Evolutionary conservation across 2,329 filamentous ascomycete genomes (phyloP).

Genomic region (Botryotinia calthae): DNA sequence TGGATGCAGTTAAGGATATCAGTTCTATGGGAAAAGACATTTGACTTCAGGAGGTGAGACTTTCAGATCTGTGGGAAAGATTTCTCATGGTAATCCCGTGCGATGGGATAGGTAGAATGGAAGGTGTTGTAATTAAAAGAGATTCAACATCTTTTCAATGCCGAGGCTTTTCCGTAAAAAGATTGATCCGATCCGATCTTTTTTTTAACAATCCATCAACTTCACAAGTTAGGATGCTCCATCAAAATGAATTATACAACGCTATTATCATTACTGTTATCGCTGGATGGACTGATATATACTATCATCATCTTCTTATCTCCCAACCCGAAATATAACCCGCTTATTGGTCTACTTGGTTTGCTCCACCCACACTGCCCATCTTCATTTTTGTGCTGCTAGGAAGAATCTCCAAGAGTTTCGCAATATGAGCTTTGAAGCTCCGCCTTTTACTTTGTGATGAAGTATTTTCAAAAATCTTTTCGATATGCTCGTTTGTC

Average conservation of each 20-base stretch:
- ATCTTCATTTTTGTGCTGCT: not conserved
- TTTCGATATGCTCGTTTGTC: not conserved
- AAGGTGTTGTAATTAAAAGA: not conserved
- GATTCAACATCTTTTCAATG: not conserved
- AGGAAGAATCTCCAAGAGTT: not conserved
- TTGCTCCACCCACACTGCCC: not conserved
- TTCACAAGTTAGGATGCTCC: not conserved
- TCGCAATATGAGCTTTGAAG: not conserved
- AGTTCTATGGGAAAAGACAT: constrained; percentile 18
- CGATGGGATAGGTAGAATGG: too few relatives aligned
- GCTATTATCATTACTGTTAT: not conserved
- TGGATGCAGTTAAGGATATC: constrained; percentile 28
- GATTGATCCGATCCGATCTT: not conserved
- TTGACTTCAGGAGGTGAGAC: not conserved
- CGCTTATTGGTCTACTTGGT: not conserved
- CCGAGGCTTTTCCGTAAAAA: not conserved
- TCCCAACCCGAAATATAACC: too few relatives aligned
- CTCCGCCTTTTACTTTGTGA: not conserved
- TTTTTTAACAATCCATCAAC: not conserved
- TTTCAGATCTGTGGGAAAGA: not conserved
- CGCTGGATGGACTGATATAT: not conserved
- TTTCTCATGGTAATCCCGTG: not conserved
- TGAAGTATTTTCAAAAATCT: not conserved
- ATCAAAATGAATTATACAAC: not conserved
- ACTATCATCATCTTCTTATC: not conserved